Conservation (phyloP, 352 stramenopile species). For the Halophytophthora polymorphica region DNA sequence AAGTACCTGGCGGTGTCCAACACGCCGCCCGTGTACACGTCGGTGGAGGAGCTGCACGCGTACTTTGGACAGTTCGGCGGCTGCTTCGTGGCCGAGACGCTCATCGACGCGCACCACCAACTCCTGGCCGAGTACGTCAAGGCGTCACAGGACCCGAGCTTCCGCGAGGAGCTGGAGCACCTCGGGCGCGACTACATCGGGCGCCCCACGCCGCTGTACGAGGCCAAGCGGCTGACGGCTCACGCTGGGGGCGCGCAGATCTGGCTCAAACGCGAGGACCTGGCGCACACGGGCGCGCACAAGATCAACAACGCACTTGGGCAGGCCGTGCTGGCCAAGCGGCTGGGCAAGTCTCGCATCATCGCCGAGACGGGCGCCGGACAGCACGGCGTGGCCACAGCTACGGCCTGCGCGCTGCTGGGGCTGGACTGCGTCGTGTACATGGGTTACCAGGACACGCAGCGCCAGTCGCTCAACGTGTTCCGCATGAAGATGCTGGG, state of each 20-base stretch:
- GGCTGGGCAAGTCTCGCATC: slow-evolving; percentile 96
- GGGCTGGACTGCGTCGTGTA: slow-evolving; percentile 97
- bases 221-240: slow-evolving; percentile 94
- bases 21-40: slow-evolving; percentile 66
- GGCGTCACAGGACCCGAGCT: slow-evolving; percentile 93
- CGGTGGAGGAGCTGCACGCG: slow-evolving; percentile 55
- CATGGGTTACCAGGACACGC: slow-evolving; percentile 98
- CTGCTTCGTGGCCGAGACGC: slow-evolving; percentile 97
- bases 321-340: slow-evolving; percentile 94
- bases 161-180: slow-evolving; percentile 94
- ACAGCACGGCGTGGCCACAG: slow-evolving; percentile 97
- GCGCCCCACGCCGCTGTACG: slow-evolving; percentile 95
- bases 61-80: slow-evolving; percentile 95
- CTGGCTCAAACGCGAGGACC: slow-evolving; percentile 98
- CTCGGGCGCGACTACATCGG: slow-evolving; percentile 93
- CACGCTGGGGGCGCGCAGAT: slow-evolving; percentile 93
- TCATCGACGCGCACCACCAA: slow-evolving; percentile 96
- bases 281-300: slow-evolving; percentile 97
- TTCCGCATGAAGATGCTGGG: slow-evolving; percentile 99
- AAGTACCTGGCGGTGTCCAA: slow-evolving; percentile 73
- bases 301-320: slow-evolving; percentile 99
- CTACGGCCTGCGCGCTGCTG: slow-evolving; percentile 95
- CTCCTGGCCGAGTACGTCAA: slow-evolving; percentile 93
- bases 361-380: slow-evolving; percentile 98
- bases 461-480: slow-evolving; percentile 97